Evolutionary conservation across 306 rosid species (phyloP).

Genomic region (Dalbergia oliveri): DNA sequence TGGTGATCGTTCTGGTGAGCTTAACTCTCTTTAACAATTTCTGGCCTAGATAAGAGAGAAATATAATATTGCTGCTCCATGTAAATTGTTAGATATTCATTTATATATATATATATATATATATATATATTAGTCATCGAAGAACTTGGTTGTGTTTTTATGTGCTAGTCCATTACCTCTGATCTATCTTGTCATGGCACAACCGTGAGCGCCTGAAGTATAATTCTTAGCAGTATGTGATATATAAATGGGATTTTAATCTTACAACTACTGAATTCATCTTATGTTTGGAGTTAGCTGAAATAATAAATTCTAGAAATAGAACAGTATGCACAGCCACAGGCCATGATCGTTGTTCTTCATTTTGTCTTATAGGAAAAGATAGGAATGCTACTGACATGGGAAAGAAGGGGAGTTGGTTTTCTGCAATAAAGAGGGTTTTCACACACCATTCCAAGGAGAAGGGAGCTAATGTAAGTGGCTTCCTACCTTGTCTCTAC

Average conservation of each 20-base stretch:
- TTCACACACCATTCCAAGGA: constrained; percentile 87
- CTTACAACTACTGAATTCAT: constrained; percentile 18
- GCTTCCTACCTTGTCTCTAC: neutral
- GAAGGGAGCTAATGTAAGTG: constrained; percentile 61
- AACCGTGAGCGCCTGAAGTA: neutral
- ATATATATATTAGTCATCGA: neutral
- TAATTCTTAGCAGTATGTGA: neutral
- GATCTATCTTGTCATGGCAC: neutral
- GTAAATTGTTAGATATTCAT: neutral
- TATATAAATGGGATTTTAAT: constrained; percentile 19
- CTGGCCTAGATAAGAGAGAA: constrained; percentile 28
- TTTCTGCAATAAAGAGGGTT: constrained; percentile 90
- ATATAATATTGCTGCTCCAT: neutral
- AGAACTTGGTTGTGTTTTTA: constrained; percentile 14
- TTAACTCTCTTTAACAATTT: constrained; percentile 40
- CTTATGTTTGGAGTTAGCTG: constrained; percentile 20
- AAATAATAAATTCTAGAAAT: neutral
- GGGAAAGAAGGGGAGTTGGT: constrained; percentile 98
- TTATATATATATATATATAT: neutral
- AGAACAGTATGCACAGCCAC: no score
- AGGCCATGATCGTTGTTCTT: constrained; percentile 38
- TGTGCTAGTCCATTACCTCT: constrained; percentile 4
- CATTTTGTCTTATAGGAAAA: constrained; percentile 55
- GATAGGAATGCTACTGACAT: constrained; percentile 84
- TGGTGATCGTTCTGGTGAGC: constrained; percentile 50